phyloP scores from a whole-genome alignment of 2,329 filamentous ascomycete species.

The Paracoccidioides brasiliensis region DNA sequence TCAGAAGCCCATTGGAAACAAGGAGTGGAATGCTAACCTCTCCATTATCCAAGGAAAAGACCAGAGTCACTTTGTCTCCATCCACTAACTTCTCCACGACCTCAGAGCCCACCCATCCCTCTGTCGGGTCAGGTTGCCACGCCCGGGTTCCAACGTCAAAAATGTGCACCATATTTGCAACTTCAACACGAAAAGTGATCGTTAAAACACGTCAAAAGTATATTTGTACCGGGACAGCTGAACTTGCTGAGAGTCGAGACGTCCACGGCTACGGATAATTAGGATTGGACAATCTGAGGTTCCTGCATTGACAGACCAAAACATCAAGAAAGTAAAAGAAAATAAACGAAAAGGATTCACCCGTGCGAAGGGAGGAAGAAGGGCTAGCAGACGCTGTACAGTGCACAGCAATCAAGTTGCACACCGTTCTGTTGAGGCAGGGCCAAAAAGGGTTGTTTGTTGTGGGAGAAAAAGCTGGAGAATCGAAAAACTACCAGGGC shows the following conservation, averaged over 20 bases:
- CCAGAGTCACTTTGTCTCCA: constrained; percentile 73
- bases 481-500: neutral
- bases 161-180: constrained; percentile 65
- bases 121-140: constrained; percentile 92
- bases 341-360: neutral
- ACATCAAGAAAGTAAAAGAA: neutral
- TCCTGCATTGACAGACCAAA: neutral
- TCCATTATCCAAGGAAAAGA: constrained; percentile 84
- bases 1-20: constrained; percentile 5
- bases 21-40: constrained; percentile 47
- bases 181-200: neutral
- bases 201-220: neutral
- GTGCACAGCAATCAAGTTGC: neutral
- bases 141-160: constrained; percentile 95
- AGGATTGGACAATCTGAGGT: neutral
- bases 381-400: neutral
- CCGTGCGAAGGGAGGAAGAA: neutral
- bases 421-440: neutral
- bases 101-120: constrained; percentile 96
- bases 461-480: neutral
- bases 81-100: constrained; percentile 72
- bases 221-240: constrained; percentile 6
- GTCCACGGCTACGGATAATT: neutral
- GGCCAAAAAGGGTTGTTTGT: neutral
- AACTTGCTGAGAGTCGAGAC: neutral